Percentiles rank a stretch among this genome's conserved stretches.
These are phyloP conservation scores for Skeletonema potamos DNA, from an alignment of 108 stramenopile species.

Conservation along the genomic window DNA sequence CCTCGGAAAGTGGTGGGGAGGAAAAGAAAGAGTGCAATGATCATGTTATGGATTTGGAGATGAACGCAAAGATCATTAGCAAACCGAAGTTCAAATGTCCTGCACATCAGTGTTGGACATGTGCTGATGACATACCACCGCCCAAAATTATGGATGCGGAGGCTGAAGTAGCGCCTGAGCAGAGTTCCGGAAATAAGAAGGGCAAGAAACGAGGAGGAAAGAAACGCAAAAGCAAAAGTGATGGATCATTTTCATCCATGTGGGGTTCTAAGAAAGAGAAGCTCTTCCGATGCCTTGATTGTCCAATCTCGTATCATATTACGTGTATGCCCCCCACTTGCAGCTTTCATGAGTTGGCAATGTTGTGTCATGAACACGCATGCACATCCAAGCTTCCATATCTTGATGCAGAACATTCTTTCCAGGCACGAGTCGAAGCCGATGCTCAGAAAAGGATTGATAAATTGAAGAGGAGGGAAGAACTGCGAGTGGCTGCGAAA, in stretches of 20 bases:
- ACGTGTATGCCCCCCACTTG: conserved; percentile 86
- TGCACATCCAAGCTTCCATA: conserved; percentile 65
- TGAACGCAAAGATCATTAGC: conserved; percentile 1
- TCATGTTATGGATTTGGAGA: not conserved
- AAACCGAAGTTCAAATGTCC: conserved; percentile 81
- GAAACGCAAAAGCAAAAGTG: conserved; percentile 28
- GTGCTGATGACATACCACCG: conserved; percentile 52
- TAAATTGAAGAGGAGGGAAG: not conserved
- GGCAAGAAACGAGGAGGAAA: conserved; percentile 20
- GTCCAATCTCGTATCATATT: conserved; percentile 83
- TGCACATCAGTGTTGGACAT: conserved; percentile 92
- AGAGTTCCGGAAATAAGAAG: conserved; percentile 4
- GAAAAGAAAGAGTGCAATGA: conserved; percentile 24
- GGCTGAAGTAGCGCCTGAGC: conserved; percentile 15
- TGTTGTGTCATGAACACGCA: conserved; percentile 86
- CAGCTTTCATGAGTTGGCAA: conserved; percentile 79
- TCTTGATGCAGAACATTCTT: conserved; percentile 54
- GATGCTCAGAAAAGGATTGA: conserved; percentile 47
- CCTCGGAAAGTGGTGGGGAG: not conserved
- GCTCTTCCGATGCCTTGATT: conserved; percentile 70
- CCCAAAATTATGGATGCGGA: conserved; percentile 28
- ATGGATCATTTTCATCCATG: conserved; percentile 24
- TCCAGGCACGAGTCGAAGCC: conserved; percentile 56
- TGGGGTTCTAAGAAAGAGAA: conserved; percentile 55
- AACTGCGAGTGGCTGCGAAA: not conserved